Evolutionary conservation across 1,139 yeast species (phyloP), one percentile per base, ranked within the genome.

Genomic region (Yamadazyma blattariae): DNA sequence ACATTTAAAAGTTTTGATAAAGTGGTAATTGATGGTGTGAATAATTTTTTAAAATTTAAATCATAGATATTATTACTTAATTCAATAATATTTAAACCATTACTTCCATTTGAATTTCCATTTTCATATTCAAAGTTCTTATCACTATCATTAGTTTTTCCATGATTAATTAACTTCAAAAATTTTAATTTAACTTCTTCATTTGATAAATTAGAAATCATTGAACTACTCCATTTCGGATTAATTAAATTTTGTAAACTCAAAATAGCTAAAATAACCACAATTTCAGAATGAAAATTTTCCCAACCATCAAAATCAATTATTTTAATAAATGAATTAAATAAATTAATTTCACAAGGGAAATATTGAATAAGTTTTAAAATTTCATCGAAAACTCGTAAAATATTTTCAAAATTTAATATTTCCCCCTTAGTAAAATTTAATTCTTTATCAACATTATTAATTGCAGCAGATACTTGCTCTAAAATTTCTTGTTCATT

Each of bases 351-450:
- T 8, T 24, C 27, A 21, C n/a, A 12, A 2, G 39, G 39, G 20
- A 30, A 33, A 16, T 15, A 33, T 4, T 23, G 25, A 11, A 33
- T 22, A 12, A 36, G 20, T 14, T 28, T 29, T n/a, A 36, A 30
- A 22, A 33, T 21, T 16, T 36, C 39, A 9, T 4, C 23, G 15
- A 32, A 36, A n/a, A 36, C 39, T n/a, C 17, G 17, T 10, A 36
- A 10, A n/a, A 31, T 31, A n/a, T 25, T 19, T 5, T 10, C 13
- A n/a, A 28, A 25, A 19, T 30, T 34, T 13, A 14, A 16, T 11
- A 23, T 16, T 18, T 31, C 21, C 20, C 21, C 13, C 8, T 27
- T 23, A 6, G 18, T 12, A 20, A 17, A 21, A 12, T 20, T 20
- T 8, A 35, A 22, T 18, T 35, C 29, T 3, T 5, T 16, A 2